Evolutionary conservation across 2,329 filamentous ascomycete species (phyloP), one percentile per base, ranked within the genome.

Genomic region (Cylindrodendrum hubeiense): DNA sequence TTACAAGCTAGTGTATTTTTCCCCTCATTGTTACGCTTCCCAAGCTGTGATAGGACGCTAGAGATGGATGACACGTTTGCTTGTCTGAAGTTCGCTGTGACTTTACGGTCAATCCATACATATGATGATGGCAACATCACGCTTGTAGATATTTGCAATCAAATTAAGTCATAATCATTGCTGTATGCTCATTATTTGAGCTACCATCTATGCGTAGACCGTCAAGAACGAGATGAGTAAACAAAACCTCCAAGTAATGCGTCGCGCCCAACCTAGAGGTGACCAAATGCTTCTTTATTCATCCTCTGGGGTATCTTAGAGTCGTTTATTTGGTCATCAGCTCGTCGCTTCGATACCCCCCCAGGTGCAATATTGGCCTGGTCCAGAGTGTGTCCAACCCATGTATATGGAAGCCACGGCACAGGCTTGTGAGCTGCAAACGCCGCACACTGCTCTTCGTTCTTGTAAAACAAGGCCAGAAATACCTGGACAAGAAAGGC

Each of bases 351-450:
- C 3, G 65, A 43, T 15, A 12, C 8, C n/a, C 49, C 39, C 13
- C 67, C 65, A 5, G 62, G 69, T 2, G 59, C 61, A 28, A 68
- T 22, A 21, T 69, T 69, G n/a, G 47, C 52, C 50, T 68, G 67
- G 51, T 71, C 69, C 28, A 71, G 46, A 9, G 67, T 46, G 30
- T 68, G 46, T 7, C 68, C 69, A 26, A 68, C 69, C 69, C 69
- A 71, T 10, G 69, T 71, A 21, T 60, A 69, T 9, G 51, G 54
- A 26, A 68, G 47, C 69, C 69, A 71, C 19, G 55, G 30, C 33
- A 71, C 46, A 12, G 61, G 33, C 19, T 19, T 17, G 10, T 54
- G 43, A 4, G 30, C 41, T 15, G 47, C 53, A 50, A 71, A 68
- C 9, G 49, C 60, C 26, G 9, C 33, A 3, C 26, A 53, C 39